A percentile compares a stretch with the other conserved stretches of the same genome.
Evolutionary conservation across 2,329 filamentous ascomycete species (phyloP).

Genomic region (Graphilbum ipis-grandicollis): DNA sequence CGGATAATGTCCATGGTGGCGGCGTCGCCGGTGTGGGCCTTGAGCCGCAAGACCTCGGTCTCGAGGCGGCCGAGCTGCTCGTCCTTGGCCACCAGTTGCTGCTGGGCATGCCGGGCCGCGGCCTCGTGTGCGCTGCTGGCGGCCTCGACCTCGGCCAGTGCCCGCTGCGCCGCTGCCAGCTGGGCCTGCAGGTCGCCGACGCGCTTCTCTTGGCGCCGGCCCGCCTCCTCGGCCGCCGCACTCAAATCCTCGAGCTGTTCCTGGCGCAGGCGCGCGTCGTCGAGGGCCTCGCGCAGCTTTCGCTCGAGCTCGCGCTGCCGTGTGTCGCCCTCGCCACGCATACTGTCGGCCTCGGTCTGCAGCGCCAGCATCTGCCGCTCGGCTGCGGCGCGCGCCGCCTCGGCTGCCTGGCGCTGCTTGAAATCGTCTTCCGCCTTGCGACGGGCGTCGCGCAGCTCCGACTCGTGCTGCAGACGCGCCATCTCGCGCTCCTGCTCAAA

Average conservation of each 20-base stretch:
- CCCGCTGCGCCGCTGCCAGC: constrained; percentile 25
- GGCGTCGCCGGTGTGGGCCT: constrained; percentile 70
- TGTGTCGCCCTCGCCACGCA: constrained; percentile 29
- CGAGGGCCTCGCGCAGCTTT: constrained; percentile 51
- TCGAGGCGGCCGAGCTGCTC: constrained; percentile 57
- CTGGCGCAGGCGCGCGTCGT: constrained; percentile 54
- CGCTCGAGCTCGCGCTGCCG: constrained; percentile 52
- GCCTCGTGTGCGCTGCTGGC: constrained; percentile 39
- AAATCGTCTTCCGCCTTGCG: constrained; percentile 75
- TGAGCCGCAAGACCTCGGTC: constrained; percentile 66
- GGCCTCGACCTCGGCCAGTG: constrained; percentile 39
- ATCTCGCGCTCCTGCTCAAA: constrained; percentile 79
- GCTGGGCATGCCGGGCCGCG: constrained; percentile 42
- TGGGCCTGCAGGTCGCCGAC: constrained; percentile 36
- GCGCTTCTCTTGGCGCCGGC: constrained; percentile 41
- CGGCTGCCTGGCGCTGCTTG: constrained; percentile 43
- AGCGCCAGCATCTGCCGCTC: constrained; percentile 30
- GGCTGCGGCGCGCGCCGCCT: constrained; percentile 33
- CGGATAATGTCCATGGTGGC: constrained; percentile 77
- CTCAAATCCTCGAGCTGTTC: constrained; percentile 66
- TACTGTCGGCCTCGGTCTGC: constrained; percentile 31
- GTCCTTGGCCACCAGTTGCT: constrained; percentile 52
- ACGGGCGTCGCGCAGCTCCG: constrained; percentile 66
- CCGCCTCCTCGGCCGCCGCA: constrained; percentile 48
- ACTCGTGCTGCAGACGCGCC: constrained; percentile 58